A percentile compares a stretch with the other conserved stretches of the same genome.
These are phyloP conservation scores for Inga oerstediana DNA, from an alignment of 306 rosid species.

Conservation along the genomic window DNA sequence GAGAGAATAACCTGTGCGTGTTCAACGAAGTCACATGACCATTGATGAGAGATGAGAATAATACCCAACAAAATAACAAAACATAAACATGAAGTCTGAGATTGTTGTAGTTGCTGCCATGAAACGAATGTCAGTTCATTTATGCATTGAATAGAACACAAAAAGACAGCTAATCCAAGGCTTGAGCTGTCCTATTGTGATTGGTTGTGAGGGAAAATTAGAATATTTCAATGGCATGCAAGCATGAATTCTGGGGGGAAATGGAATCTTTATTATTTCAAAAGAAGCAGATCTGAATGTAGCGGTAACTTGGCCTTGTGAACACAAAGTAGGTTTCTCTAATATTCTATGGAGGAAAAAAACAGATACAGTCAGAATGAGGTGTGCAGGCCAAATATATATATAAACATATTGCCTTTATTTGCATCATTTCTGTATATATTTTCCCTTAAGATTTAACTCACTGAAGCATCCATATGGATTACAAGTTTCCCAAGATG, in stretches of 20 bases:
- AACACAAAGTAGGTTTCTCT: slow-evolving; percentile 46
- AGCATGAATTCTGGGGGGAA: slow-evolving; percentile 43
- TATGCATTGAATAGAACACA: slow-evolving; percentile 40
- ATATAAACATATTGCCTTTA: background rate
- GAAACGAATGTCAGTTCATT: slow-evolving; percentile 41
- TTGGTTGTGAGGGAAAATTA: slow-evolving; percentile 50
- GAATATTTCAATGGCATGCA: slow-evolving; percentile 44
- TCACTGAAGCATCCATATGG: slow-evolving; percentile 45
- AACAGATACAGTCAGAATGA: slow-evolving; percentile 44
- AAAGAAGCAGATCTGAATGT: slow-evolving; percentile 48
- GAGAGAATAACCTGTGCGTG: slow-evolving; percentile 56
- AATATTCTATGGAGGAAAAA: slow-evolving; percentile 36
- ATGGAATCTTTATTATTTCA: slow-evolving; percentile 39
- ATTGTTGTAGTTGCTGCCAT: slow-evolving; percentile 42
- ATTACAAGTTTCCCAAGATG: slow-evolving; percentile 59
- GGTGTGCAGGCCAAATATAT: slow-evolving; percentile 37
- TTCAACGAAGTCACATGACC: slow-evolving; percentile 55
- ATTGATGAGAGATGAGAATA: slow-evolving; percentile 38
- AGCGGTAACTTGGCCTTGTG: slow-evolving; percentile 37
- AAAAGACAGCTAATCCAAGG: slow-evolving; percentile 45
- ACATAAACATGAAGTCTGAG: slow-evolving; percentile 38
- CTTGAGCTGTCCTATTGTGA: slow-evolving; percentile 58
- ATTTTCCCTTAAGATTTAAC: slow-evolving; percentile 27
- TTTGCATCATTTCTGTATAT: slow-evolving; percentile 47
- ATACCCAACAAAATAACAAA: slow-evolving; percentile 29